Conservation (phyloP, 73 alveolate species). For the Tetrahymena malaccensis region DNA sequence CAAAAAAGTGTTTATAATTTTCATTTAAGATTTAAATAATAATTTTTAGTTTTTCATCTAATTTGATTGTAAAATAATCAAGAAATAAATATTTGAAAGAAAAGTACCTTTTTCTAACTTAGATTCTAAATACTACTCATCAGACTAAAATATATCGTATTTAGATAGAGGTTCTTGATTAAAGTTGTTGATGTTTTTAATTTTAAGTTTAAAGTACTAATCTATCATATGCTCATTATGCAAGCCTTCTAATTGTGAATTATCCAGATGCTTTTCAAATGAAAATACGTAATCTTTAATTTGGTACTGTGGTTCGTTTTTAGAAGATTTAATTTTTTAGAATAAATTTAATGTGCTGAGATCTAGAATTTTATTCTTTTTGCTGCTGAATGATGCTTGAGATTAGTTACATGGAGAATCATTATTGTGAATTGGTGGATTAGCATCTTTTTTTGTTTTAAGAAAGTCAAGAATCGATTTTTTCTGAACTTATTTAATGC, state of each 20-base stretch:
- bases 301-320: neutral
- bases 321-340: neutral
- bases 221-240: neutral
- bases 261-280: neutral
- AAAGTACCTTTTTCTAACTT: neutral
- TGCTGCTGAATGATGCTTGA: neutral
- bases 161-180: neutral
- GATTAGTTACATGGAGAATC: neutral
- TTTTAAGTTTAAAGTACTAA: neutral
- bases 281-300: neutral
- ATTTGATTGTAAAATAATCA: too few relatives aligned
- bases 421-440: neutral
- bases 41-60: too few relatives aligned
- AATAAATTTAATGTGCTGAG: neutral
- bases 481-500: neutral
- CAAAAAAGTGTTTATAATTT: too few relatives aligned
- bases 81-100: too few relatives aligned
- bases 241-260: too few relatives aligned
- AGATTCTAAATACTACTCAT: neutral
- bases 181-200: neutral
- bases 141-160: neutral
- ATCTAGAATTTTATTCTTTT: neutral
- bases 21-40: too few relatives aligned
- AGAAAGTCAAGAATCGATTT: neutral
- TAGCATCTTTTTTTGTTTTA: neutral